phyloP scores from a whole-genome alignment of 1,284 basidiomycete species.

The Marasmius sp. region DNA sequence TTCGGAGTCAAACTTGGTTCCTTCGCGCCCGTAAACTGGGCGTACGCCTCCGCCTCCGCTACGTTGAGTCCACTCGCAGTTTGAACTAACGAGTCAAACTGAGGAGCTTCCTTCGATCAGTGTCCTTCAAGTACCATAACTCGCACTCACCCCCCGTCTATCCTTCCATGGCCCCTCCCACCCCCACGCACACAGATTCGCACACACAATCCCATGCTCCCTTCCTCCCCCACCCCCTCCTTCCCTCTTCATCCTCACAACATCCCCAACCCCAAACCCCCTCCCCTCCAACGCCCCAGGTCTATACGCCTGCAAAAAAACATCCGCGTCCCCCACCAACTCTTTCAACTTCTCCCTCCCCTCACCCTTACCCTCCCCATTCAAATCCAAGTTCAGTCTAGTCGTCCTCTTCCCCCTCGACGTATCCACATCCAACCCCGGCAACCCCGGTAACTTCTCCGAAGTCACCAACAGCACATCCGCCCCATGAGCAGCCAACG shows the following conservation, averaged over 20 bases:
- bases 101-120: neutral
- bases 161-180: conserved; percentile 62
- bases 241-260: conserved; percentile 28
- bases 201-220: conserved; percentile 58
- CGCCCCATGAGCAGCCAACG: conserved; percentile 62
- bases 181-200: conserved; percentile 59
- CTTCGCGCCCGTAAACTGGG: conserved; percentile 25
- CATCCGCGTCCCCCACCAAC: conserved; percentile 50
- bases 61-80: conserved; percentile 64
- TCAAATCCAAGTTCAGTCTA: too few species aligned
- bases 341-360: conserved; percentile 35
- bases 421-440: conserved; percentile 58
- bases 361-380: too few species aligned
- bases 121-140: too few species aligned
- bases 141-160: conserved; percentile 52
- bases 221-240: too few species aligned
- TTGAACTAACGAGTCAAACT: conserved; percentile 73
- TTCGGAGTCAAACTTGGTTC: conserved; percentile 34
- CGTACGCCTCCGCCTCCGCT: conserved; percentile 53
- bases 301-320: conserved; percentile 69
- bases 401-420: conserved; percentile 69
- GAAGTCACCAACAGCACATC: conserved; percentile 62
- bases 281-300: conserved; percentile 51
- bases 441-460: conserved; percentile 53
- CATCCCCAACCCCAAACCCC: conserved; percentile 48